Base-by-base conservation (phyloP, 2,329 filamentous ascomycete species). In the Pezizomycotina sp. region DNA sequence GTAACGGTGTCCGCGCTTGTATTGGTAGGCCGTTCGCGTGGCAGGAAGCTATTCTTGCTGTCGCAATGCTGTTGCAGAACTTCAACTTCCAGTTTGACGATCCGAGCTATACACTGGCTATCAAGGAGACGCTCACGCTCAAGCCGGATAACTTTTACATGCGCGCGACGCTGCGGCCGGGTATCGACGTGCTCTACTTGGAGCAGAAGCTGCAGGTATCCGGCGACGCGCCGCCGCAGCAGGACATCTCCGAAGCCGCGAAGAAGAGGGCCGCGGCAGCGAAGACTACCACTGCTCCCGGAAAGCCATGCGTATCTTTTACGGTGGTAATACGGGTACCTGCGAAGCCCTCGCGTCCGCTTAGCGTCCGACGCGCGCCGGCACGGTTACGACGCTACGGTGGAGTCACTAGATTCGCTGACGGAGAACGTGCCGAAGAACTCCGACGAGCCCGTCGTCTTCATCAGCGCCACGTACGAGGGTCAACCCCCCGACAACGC, bases 401-500 rank as follows among this genome's bases (percentile, higher is more conserved):
- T 75, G 2, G 62, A 66, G 14, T 62, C 64, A 1, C 55, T 83
- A 24, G 74, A 83, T 50, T 60, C 64, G 0, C 74, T 71, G 0
- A 68, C 66, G 12, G 64, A 69, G 30, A 63, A 66, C 2, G 52
- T 83, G 0, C 67, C 73, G 0, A 69, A 61, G 31, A 35, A 44
- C 28, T 36, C 29, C 4, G 62, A 68, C 16, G 62, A 66, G 5
- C 75, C 77, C 0, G 63, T 77, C 0, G 59, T 80, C 15, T 63
- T 83, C 31, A 64, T 84, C 44, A 73, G 72, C 0, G 67, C 77
- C 0, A 74, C 71, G 1, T 84, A 83, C 47, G 77, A 84, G 49
- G 78, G 78, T 1, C 64, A 78, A 36, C 74, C 78, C 0, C 69
- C 77, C 0, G 74, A 80, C 43, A 82, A 84, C 43, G 78, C 77